Base-by-base conservation (phyloP, 2,329 filamentous ascomycete genomes). In the Gremmenia infestans region DNA sequence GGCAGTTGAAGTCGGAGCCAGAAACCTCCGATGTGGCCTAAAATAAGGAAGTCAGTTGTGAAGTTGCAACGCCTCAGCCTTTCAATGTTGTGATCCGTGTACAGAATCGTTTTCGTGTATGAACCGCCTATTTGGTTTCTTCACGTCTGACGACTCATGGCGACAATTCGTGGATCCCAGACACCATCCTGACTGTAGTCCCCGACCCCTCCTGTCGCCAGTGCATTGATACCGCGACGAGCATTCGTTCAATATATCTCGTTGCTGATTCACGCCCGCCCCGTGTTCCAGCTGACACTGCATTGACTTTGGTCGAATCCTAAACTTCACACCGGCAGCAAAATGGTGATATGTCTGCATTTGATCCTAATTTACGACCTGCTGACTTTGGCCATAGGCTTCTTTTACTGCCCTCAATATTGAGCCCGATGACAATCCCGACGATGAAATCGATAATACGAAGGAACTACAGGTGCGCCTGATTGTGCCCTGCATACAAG, bases 361-460 rank as follows among this genome's bases (percentile, higher is more conserved):
- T 23, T 45, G 11, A 12, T 19, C 6, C 17, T 19, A 45, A 22
- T 17, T 22, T 5, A 14, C 28, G 9, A 45, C 19, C n/a, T n/a
- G 22, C 50, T 64, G 48, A 59, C 46, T 40, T 15, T 7, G 5
- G 25, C 36, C 9, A 42, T 48, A 64, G 67, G 53, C 66, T 22
- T 53, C 50, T 23, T 97, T 95, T 75, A 85, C 87, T 67, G 90
- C 93, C 52, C 85, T 97, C 72, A 99, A 99, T 71, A 83, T 97
- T 73, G 92, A 97, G 73, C 88, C 90, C 9, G 94, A 97, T 74
- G 90, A 95, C 68, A 89, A 90, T 56, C 78, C 87, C 61, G 91
- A 96, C 69, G 90, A 96, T 66, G 92, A 97, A 73, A 78, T 96
- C 68, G 94, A 99, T 71, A 91, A 94, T 67, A 96, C 92, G 36